Base-by-base conservation (phyloP, 1,284 basidiomycete genomes). In the Singerocomus rubriflavus region DNA sequence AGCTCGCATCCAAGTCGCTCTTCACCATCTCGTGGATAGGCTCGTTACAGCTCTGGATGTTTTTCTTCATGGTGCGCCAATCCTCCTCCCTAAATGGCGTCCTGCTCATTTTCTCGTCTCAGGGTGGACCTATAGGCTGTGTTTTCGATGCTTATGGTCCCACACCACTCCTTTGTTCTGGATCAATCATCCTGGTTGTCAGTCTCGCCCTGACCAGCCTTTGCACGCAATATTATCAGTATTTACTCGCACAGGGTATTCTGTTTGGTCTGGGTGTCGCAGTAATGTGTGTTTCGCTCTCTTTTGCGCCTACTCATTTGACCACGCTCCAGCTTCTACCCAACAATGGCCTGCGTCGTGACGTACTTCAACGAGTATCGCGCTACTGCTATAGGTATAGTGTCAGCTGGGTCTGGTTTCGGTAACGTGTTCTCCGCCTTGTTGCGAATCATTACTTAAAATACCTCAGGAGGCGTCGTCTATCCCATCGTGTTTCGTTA, bases 401-500 rank as follows among this genome's bases (percentile, higher is more conserved):
- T 74, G 31, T 67, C 73, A 26, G 72, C 80, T 37, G 79, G 82
- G 37, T 77, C 81, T 45, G 75, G 80, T 50, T 56, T 77, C 50
- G 81, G 81, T 81, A 58, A 54, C 66, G 60, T 49, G 5, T 39
- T 49, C 39, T 48, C 46, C 47, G 44, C 47, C 56, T 33, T 31
- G 2, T 14, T 62, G 59, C 41, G 52, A 48, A 62, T 61, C 45
- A 39, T 42, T 53, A 52, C 55, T 61, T 13, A 53, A 51, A 27
- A 36, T 38, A 25, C 40, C 35, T 50, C 61, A 77, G 84, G 84
- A 25, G 85, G 85, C 7, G 80, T 87, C 4, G 68, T 85, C 9
- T 87, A 80, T 56, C 84, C 85, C 0, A 78, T 88, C 50, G 73
- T 85, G 68, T 73, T 87, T 26, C 79, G 80, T 53, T 71, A 70